Percentiles rank a stretch among this genome's conserved stretches.
These are phyloP conservation scores for Aspergillus sp. DNA, from an alignment of 2,329 filamentous ascomycete species.

Conservation along the genomic window DNA sequence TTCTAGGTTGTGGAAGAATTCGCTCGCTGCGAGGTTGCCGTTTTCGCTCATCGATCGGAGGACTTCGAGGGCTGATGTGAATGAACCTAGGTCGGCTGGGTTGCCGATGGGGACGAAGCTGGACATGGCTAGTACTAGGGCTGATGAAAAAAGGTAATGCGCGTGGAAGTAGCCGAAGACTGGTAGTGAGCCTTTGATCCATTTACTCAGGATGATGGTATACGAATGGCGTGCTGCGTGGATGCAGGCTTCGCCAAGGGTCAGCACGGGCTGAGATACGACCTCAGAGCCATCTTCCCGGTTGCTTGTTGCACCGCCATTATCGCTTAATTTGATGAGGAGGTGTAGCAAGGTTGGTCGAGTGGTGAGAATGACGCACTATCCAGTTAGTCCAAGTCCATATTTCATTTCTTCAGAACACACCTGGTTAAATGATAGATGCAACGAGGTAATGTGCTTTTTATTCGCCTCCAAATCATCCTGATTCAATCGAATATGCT, in stretches of 20 bases:
- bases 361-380: conserved; percentile 37
- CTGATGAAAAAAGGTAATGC: conserved; percentile 36
- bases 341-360: conserved; percentile 36
- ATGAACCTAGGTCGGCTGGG: conserved; percentile 23
- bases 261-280: conserved; percentile 31
- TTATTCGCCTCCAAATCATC: conserved; percentile 28
- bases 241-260: conserved; percentile 34
- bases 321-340: conserved; percentile 28
- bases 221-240: conserved; percentile 34
- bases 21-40: conserved; percentile 30
- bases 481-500: conserved; percentile 27
- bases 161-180: conserved; percentile 38
- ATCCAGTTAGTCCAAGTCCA: background rate
- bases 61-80: conserved; percentile 28
- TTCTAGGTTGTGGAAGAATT: conserved; percentile 30
- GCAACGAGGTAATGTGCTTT: conserved; percentile 28
- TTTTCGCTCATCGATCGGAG: conserved; percentile 30
- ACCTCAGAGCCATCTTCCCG: conserved; percentile 12
- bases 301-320: conserved; percentile 2
- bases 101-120: conserved; percentile 29
- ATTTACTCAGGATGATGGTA: conserved; percentile 31
- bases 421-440: conserved; percentile 34
- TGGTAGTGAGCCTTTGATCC: conserved; percentile 34
- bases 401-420: background rate
- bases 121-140: conserved; percentile 33